phyloP scores from a whole-genome alignment of 306 rosid genomes.

The Medicago lupulina region DNA sequence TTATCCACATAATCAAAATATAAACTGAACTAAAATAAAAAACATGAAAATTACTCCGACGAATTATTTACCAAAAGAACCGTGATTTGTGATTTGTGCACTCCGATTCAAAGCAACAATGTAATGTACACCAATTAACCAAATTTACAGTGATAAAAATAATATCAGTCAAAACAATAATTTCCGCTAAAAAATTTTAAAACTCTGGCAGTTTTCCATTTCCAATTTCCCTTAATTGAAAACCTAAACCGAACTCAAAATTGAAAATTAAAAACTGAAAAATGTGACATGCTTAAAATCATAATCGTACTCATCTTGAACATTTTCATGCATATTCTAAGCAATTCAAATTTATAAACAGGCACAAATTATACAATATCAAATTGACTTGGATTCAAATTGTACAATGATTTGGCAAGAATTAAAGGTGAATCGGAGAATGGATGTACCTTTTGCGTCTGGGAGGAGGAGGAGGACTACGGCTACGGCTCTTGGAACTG shows the following conservation, averaged over 20 bases:
- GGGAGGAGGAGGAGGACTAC: conserved; percentile 73
- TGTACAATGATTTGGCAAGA: background rate
- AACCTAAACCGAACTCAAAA: background rate
- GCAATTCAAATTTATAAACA: conserved; percentile 11
- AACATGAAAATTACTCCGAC: background rate
- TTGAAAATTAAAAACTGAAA: background rate
- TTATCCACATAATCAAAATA: background rate
- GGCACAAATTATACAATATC: background rate
- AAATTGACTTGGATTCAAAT: background rate
- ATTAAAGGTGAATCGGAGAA: background rate
- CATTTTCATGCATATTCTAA: conserved; percentile 8
- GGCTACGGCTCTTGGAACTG: conserved; percentile 76
- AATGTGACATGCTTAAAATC: background rate
- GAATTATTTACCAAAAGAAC: background rate
- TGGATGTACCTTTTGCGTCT: conserved; percentile 59
- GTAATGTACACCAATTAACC: background rate
- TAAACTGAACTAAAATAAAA: background rate
- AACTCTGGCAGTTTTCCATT: background rate
- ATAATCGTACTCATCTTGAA: background rate
- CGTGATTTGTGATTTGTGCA: background rate
- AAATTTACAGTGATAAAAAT: background rate
- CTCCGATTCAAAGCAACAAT: background rate
- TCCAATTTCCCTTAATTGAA: background rate
- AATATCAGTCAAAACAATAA: background rate
- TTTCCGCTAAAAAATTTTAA: too few species aligned